Conservation (phyloP, 805 yeast genomes). For the Candida xiaguanensis region DNA sequence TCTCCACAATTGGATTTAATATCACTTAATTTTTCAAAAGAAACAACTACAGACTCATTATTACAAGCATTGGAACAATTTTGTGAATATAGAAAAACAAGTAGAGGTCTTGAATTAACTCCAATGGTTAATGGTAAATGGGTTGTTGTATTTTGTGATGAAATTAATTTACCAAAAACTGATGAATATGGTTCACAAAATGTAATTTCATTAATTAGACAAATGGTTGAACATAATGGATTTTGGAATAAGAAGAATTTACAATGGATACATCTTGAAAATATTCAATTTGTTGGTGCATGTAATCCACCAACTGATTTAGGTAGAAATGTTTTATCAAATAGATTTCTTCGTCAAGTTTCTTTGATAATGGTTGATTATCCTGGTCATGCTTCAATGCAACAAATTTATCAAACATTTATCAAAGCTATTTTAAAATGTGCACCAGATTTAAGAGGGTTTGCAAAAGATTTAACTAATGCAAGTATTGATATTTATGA, state of each 20-base stretch:
- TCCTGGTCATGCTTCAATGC: constrained; percentile 61
- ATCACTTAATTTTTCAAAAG: constrained; percentile 79
- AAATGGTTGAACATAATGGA: constrained; percentile 67
- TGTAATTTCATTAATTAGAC: constrained; percentile 69
- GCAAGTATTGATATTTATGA: constrained; percentile 67
- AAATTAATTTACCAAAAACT: constrained; percentile 72
- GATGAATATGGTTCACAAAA: constrained; percentile 75
- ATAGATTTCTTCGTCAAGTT: constrained; percentile 64
- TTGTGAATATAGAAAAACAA: constrained; percentile 55
- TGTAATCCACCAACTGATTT: constrained; percentile 86
- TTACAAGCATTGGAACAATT: constrained; percentile 67
- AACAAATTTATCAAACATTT: constrained; percentile 64
- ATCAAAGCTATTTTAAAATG: constrained; percentile 52
- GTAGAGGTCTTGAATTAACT: constrained; percentile 49
- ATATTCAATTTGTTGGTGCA: constrained; percentile 88
- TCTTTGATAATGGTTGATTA: constrained; percentile 72
- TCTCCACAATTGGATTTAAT: constrained; percentile 57
- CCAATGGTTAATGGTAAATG: constrained; percentile 65
- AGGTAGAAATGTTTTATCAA: constrained; percentile 59
- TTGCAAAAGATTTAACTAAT: constrained; percentile 45
- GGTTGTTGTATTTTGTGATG: constrained; percentile 87
- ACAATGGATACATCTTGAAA: constrained; percentile 62
- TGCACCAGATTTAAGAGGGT: constrained; percentile 60
- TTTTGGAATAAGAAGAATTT: constrained; percentile 65
- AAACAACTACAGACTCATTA: constrained; percentile 60